These are phyloP conservation scores for Acacia concinna DNA, from an alignment of 331 rosid species.

Conservation along the genomic window DNA sequence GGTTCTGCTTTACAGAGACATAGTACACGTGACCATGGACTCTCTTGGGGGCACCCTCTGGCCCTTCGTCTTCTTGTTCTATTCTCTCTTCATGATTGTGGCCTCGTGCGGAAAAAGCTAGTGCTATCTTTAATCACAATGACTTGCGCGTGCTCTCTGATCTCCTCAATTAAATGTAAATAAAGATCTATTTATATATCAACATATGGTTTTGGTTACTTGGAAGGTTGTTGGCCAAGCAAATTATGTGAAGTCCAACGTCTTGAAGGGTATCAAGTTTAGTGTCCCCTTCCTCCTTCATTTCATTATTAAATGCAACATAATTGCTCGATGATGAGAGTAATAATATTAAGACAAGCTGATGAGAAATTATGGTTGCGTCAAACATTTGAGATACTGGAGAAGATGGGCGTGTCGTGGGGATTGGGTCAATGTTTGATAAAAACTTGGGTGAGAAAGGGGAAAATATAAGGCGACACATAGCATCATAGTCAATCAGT, in stretches of 20 bases:
- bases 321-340: too few relatives aligned
- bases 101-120: slow-evolving; percentile 36
- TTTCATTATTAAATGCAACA: too few relatives aligned
- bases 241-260: background rate
- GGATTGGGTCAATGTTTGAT: slow-evolving; percentile 1
- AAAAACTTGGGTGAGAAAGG: background rate
- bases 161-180: background rate
- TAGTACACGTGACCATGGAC: slow-evolving; percentile 45
- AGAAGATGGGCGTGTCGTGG: background rate
- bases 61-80: slow-evolving; percentile 14
- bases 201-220: background rate
- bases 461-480: slow-evolving; percentile 23
- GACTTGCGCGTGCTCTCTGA: background rate
- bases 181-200: background rate
- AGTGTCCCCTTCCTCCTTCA: too few relatives aligned
- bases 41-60: slow-evolving; percentile 15
- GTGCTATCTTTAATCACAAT: slow-evolving; percentile 22
- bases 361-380: background rate
- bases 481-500: slow-evolving; percentile 31
- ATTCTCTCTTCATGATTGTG: slow-evolving; percentile 22
- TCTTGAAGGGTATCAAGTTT: background rate
- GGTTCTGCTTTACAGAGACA: slow-evolving; percentile 37
- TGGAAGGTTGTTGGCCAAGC: background rate
- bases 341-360: background rate
- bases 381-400: background rate